Conservation (phyloP, 768 basidiomycete genomes). For the Termitomyces sp. region DNA sequence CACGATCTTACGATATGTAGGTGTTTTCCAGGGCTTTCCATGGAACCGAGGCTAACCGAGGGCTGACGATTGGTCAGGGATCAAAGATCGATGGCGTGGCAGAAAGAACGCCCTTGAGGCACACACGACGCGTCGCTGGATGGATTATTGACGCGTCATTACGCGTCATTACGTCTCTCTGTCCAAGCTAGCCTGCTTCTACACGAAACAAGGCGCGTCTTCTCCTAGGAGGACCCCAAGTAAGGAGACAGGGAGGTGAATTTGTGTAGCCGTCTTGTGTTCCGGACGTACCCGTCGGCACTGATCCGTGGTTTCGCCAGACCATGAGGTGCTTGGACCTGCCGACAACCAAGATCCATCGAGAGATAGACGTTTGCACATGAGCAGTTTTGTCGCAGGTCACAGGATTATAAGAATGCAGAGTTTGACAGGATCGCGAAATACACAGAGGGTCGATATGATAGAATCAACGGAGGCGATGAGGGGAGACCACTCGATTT, state of each 20-base stretch:
- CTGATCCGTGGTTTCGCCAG: slow-evolving; percentile 32
- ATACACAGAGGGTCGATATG: not conserved
- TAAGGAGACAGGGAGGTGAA: not conserved
- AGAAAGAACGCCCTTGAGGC: slow-evolving; percentile 16
- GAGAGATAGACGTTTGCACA: not conserved
- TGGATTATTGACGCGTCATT: slow-evolving; percentile 36
- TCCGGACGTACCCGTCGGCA: slow-evolving; percentile 23
- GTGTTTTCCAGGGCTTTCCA: not conserved
- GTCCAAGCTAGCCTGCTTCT: slow-evolving; percentile 1
- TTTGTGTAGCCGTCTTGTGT: not conserved
- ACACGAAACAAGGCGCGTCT: slow-evolving; percentile 9
- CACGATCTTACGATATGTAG: not conserved
- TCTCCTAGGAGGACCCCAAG: slow-evolving; percentile 1
- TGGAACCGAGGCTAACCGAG: slow-evolving; percentile 21
- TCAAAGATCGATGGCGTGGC: slow-evolving; percentile 18
- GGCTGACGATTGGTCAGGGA: slow-evolving; percentile 21
- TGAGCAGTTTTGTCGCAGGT: not conserved
- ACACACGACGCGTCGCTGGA: slow-evolving; percentile 11
- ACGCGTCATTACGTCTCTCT: slow-evolving; percentile 39
- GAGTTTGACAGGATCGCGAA: slow-evolving; percentile 1
- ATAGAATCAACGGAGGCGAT: not conserved
- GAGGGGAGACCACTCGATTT: not conserved
- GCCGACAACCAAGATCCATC: not conserved
- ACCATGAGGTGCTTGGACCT: slow-evolving; percentile 18
- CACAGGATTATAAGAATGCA: slow-evolving; percentile 6